A percentile compares a stretch with the other conserved stretches of the same genome.
These are phyloP conservation scores for Gnomoniopsis sp. DNA, from an alignment of 2,329 filamentous ascomycete genomes.

Conservation along the genomic window DNA sequence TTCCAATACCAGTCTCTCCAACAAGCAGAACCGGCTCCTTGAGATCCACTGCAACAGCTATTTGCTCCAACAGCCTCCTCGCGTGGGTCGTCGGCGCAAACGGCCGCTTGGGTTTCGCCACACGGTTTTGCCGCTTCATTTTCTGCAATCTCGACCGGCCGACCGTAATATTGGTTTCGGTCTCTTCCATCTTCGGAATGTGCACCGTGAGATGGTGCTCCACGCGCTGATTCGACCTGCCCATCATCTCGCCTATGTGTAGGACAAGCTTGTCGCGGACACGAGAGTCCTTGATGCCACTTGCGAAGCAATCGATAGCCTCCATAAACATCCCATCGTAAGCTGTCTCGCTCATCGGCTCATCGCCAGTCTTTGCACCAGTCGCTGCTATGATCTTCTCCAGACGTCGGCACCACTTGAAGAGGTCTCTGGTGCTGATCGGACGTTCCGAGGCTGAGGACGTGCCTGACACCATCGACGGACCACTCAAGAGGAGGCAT, in stretches of 20 bases:
- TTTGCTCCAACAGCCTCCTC: constrained; percentile 79
- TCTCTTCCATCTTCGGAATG: constrained; percentile 66
- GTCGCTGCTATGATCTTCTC: constrained; percentile 59
- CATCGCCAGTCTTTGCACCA: constrained; percentile 62
- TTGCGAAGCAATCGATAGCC: constrained; percentile 87
- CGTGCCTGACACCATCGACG: constrained; percentile 25
- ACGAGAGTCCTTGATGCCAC: constrained; percentile 67
- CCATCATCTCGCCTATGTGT: constrained; percentile 80
- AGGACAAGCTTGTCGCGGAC: constrained; percentile 59
- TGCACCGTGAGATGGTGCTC: constrained; percentile 74
- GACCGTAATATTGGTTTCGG: constrained; percentile 55
- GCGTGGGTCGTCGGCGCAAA: constrained; percentile 91
- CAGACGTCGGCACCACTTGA: constrained; percentile 87
- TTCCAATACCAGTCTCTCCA: constrained; percentile 98
- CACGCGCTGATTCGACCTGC: constrained; percentile 77
- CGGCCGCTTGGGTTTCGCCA: constrained; percentile 55
- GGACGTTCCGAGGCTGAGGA: constrained; percentile 36
- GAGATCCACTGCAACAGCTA: constrained; percentile 76
- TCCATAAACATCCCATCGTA: constrained; percentile 89
- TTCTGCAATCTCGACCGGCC: constrained; percentile 65
- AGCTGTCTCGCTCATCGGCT: constrained; percentile 68
- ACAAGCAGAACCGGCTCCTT: constrained; percentile 90
- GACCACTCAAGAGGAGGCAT: constrained; percentile 37
- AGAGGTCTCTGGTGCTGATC: constrained; percentile 63
- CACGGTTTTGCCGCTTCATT: constrained; percentile 46